Evolutionary conservation across 2,329 filamentous ascomycete genomes (phyloP).

Genomic region (Corniculantispora saksenae): DNA sequence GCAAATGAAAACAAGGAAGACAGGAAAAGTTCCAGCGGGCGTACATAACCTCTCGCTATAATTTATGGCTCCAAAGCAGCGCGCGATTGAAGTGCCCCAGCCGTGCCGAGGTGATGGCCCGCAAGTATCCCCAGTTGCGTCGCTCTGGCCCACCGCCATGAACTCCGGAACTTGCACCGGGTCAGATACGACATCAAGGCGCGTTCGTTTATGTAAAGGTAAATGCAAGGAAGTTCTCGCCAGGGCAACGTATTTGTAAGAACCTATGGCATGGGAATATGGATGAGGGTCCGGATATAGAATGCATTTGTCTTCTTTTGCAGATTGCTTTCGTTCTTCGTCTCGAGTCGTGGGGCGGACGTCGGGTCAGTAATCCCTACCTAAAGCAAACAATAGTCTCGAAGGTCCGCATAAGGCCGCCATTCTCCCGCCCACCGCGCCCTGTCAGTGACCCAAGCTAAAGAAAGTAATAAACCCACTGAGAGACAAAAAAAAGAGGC

Average conservation of each 20-base stretch:
- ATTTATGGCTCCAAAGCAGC: too few species aligned
- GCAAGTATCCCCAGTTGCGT: background rate
- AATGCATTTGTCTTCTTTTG: background rate
- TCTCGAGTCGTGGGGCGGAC: background rate
- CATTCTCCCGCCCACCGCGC: background rate
- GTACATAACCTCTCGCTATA: background rate
- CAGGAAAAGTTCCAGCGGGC: too few species aligned
- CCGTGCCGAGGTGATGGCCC: background rate
- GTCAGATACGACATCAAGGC: too few species aligned
- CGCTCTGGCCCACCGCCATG: too few species aligned
- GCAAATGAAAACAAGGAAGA: background rate
- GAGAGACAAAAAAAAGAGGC: background rate
- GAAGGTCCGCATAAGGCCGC: constrained; percentile 11
- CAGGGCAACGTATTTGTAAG: background rate
- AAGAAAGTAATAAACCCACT: background rate
- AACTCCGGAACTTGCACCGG: background rate
- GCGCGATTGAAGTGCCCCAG: too few species aligned
- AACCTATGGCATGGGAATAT: background rate
- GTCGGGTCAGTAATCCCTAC: constrained; percentile 1
- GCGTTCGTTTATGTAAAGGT: too few species aligned
- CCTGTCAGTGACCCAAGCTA: background rate
- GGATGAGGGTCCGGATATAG: background rate
- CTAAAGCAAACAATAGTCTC: background rate
- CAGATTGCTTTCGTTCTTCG: background rate
- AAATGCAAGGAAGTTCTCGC: too few species aligned